Evolutionary conservation across 148 eudicot genomes (phyloP).

Genomic region (Nepenthes mirabilis): DNA sequence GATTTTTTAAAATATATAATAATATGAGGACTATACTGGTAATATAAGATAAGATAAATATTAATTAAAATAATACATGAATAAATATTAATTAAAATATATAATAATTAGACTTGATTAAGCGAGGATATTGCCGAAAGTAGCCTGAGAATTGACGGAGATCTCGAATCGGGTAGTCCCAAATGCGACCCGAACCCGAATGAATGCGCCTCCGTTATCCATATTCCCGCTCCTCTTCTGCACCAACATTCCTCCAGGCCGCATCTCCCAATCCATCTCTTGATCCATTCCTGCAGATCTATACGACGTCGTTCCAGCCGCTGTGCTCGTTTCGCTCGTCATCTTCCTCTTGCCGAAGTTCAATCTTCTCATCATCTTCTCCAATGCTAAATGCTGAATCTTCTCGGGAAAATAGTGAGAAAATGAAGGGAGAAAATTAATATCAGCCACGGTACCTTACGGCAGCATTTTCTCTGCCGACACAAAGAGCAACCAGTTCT

Average conservation of each 20-base stretch:
- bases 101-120: neutral
- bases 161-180: constrained; percentile 22
- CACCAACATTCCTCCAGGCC: constrained; percentile 43
- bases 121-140: constrained; percentile 25
- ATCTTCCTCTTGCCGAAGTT: constrained; percentile 3
- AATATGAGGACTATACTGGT: no score
- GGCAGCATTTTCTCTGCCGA: no score
- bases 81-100: neutral
- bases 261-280: constrained; percentile 28
- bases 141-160: constrained; percentile 24
- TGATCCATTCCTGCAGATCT: constrained; percentile 9
- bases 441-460: no score
- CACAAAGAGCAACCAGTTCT: no score
- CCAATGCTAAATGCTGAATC: neutral
- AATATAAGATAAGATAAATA: no score
- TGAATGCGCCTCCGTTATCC: constrained; percentile 9
- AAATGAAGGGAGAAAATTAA: no score
- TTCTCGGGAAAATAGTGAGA: no score
- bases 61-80: neutral
- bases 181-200: constrained; percentile 28
- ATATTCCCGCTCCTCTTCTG: constrained; percentile 15
- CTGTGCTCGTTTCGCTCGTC: neutral
- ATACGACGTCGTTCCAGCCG: constrained; percentile 8
- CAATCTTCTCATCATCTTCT: constrained; percentile 15
- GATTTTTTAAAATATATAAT: no score